Base-by-base conservation (phyloP, 495 filamentous ascomycete species). In the Hapsidospora chrysogenum region DNA sequence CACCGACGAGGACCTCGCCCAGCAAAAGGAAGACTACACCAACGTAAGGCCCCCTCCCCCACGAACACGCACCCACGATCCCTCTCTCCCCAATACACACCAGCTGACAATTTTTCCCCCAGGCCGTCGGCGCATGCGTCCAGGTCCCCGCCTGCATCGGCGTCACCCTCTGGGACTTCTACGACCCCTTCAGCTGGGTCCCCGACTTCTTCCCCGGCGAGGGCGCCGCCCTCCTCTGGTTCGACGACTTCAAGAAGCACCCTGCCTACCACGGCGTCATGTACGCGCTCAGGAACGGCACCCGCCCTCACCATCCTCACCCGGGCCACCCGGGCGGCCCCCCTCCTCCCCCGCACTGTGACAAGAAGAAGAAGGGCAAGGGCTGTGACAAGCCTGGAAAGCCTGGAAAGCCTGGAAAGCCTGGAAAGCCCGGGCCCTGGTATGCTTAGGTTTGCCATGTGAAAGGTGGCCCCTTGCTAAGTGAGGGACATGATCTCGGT, bases 131-230 rank as follows among this genome's bases (percentile, higher is more conserved):
- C n/a, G 72, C 74, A 0, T 84, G 80, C 42, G 43, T 73, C 13
- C 56, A 64, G 32, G 61, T 68, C 0, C 35, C 56, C n/a, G 43
- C 51, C 1, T 85, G 80, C 44, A 62, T 80, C 2, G 80, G 77
- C 4, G 57, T 83, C 19, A 82, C 74, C 4, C 60, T 76, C 17
- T 82, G 78, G 79, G 77, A 64, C 37, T 64, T 56, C 25, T 56
- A 55, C 22, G 62, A 67, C 28, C 55, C 22, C 54, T 73, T 60
- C 64, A 65, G 31, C 45, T 79, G 73, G 74, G 58, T 79, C 13
- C 72, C 73, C 0, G 42, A 44, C 17, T 56, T 57, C 0, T 78
- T 78, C 45, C 37, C 57, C 0, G 72, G 70, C 13, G 44, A 68
- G 21, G 71, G 70, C 9, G 63, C 53, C 6, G 63, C 68, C 2